Base-by-base conservation (phyloP, 345 rosid genomes). In the Syzygium grande region DNA sequence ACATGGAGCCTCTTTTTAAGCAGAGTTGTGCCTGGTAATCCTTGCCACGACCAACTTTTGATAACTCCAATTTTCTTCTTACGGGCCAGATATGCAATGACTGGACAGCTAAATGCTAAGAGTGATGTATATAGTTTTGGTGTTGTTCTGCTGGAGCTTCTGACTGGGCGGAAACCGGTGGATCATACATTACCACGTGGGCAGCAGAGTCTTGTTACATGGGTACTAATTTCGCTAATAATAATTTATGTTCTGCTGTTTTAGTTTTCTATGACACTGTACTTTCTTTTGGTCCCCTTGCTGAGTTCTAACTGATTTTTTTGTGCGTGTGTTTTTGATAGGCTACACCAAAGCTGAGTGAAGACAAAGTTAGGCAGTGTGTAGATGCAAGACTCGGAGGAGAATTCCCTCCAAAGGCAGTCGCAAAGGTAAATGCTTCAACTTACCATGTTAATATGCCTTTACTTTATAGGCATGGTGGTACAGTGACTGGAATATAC, bases 131-230 rank as follows among this genome's bases (percentile, higher is more conserved):
- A 89, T 84, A 89, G 90, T 83, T 89, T 89, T 78, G 92, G 86
- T 91, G 99, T 98, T 90, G 98, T 95, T 86, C 91, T 98, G 86
- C 96, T 96, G 86, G 99, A 98, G 90, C 99, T 98, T 90, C 92
- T 98, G 54, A 98, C 99, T 13, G 99, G 99, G 58, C 92, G 98
- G 87, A 98, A 96, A 88, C 99, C 99, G 54, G 99, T 98, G 65
- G 99, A 96, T 93, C 98, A 96, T 87, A 98, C 97, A 49, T 90
- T 96, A 92, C 99, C 99, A 0, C 95, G 99, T 68, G 99, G 99
- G 51, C 98, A 96, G 78, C 99, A 93, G 89, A 92, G 93, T 90
- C 92, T 93, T 34, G 94, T 93, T 56, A 93, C 94, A 52, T 93
- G 94, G 99, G 98, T 96, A 94, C 88, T 86, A 51, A 84, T 55